Evolutionary conservation across 2,329 filamentous ascomycete genomes (phyloP).

Genomic region (Botryotinia globosa): DNA sequence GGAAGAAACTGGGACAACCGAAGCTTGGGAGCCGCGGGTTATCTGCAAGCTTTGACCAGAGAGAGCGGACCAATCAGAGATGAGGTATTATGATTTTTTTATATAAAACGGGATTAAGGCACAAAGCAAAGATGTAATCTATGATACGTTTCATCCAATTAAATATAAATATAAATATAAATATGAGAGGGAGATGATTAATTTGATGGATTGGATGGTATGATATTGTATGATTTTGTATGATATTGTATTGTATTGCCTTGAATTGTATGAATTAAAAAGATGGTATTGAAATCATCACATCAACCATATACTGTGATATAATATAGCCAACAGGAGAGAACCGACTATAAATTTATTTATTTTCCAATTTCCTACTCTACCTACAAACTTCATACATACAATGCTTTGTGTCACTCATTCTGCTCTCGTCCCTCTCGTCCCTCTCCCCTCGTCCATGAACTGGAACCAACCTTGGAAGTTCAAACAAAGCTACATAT

Average conservation of each 20-base stretch:
- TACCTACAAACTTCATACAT: too few species aligned
- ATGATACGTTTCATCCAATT: neutral
- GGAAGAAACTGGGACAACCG: constrained; percentile 16
- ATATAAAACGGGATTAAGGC: neutral
- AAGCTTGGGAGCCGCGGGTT: constrained; percentile 10
- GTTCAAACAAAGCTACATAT: too few species aligned
- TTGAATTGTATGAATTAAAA: neutral
- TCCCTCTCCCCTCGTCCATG: neutral
- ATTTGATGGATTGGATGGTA: too few species aligned
- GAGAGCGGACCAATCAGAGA: neutral
- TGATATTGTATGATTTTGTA: too few species aligned
- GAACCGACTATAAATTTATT: neutral
- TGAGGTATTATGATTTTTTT: constrained; percentile 4
- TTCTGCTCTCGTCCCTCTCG: neutral
- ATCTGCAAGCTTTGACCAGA: constrained; percentile 9
- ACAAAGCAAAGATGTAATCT: neutral
- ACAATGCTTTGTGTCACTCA: neutral
- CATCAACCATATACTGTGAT: neutral
- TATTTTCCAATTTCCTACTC: neutral
- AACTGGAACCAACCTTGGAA: too few species aligned
- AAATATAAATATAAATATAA: neutral
- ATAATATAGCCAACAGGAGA: neutral
- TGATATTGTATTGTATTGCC: too few species aligned
- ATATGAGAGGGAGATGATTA: too few species aligned
- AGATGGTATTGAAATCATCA: neutral